Percentiles rank a stretch among this genome's conserved stretches.
Evolutionary conservation across 1,284 basidiomycete species (phyloP).

Genomic region (Athelia psychrophila): DNA sequence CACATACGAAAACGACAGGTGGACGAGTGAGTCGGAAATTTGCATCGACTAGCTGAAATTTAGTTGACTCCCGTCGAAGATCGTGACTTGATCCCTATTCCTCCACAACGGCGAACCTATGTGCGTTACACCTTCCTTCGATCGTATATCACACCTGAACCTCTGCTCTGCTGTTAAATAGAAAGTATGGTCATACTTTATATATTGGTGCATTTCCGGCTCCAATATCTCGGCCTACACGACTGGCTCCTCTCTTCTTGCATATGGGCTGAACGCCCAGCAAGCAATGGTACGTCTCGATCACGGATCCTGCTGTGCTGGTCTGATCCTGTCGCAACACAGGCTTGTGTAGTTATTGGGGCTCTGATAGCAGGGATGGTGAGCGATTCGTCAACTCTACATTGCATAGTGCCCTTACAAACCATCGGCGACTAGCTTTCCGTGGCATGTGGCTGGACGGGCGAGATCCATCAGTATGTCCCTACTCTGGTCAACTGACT

Average conservation of each 20-base stretch:
- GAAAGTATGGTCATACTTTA: not conserved
- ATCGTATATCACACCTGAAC: not conserved
- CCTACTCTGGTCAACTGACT: not conserved
- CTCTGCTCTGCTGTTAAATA: not conserved
- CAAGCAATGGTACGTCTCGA: conserved; percentile 2
- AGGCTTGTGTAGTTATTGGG: not conserved
- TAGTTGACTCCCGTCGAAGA: not conserved
- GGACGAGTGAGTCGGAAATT: not conserved
- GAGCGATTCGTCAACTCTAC: too few species aligned
- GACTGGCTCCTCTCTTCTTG: not conserved
- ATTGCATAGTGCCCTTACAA: not conserved
- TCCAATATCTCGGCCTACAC: not conserved
- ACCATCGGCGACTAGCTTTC: not conserved
- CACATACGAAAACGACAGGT: not conserved
- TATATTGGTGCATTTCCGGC: not conserved
- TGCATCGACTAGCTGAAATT: not conserved
- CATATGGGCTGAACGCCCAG: conserved; percentile 3
- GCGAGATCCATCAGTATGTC: not conserved
- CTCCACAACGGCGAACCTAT: conserved; percentile 2
- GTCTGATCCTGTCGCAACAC: not conserved
- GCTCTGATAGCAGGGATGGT: not conserved
- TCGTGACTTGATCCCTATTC: conserved; percentile 6
- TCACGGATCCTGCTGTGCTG: not conserved
- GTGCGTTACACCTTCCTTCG: not conserved
- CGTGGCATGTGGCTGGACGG: conserved; percentile 4